Conservation (phyloP, 306 rosid genomes). For the Vigna unguiculata region DNA sequence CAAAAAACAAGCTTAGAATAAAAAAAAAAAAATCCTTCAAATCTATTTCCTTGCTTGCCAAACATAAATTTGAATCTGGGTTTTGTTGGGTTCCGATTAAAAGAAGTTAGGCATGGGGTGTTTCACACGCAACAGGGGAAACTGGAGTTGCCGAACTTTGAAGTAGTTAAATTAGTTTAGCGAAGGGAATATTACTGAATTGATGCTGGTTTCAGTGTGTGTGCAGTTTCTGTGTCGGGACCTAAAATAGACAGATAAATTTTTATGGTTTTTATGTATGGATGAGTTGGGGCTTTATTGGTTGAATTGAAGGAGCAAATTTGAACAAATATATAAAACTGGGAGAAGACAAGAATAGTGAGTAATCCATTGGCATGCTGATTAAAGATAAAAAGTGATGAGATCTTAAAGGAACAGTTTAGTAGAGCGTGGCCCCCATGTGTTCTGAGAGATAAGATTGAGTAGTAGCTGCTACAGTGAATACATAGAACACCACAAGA, state of each 20-base stretch:
- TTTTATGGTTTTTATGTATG: constrained; percentile 3
- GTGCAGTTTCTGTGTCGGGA: constrained; percentile 32
- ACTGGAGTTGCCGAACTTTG: constrained; percentile 7
- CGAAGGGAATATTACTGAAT: constrained; percentile 30
- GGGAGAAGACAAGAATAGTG: not conserved
- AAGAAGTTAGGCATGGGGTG: not conserved
- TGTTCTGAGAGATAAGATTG: constrained; percentile 5
- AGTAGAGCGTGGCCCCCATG: not conserved
- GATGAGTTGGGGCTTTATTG: not conserved
- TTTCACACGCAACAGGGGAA: not conserved
- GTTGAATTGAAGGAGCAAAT: constrained; percentile 30
- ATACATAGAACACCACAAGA: not conserved
- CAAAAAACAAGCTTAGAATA: not conserved
- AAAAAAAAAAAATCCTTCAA: constrained; percentile 18
- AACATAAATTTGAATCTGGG: not conserved
- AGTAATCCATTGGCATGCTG: not conserved
- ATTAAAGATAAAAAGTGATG: constrained; percentile 12
- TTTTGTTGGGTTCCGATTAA: constrained; percentile 7
- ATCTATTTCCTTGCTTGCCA: not conserved
- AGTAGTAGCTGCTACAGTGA: not conserved
- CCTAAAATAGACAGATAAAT: not conserved
- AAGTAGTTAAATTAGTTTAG: constrained; percentile 38
- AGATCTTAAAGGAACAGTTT: not conserved
- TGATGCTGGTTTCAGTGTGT: not conserved
- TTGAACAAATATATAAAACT: constrained; percentile 11